Base-by-base conservation (phyloP, 2,329 filamentous ascomycete species). In the Ascochyta viciae-villosae region DNA sequence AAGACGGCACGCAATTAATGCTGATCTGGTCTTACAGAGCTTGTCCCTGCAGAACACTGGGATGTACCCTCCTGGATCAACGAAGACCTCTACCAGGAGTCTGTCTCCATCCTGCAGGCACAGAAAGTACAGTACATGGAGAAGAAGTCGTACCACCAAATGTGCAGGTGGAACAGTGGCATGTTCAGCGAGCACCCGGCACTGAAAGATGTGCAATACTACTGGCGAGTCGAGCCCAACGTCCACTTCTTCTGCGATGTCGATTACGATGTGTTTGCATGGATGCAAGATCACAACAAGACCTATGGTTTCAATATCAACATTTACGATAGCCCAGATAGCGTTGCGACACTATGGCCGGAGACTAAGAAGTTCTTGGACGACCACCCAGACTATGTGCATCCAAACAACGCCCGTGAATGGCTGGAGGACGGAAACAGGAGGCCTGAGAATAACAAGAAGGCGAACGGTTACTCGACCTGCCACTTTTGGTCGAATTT, bases 401-500 rank as follows among this genome's bases (percentile, higher is more conserved):
- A 93, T 67, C 80, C 88, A 50, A 92, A 96, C 76, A 96, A 92
- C 73, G 93, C 95, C 54, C 85, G 94, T 78, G 83, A 85, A 31
- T 99, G 94, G 94, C 77, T 99, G 59, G 90, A 88, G 1, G 95
- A 99, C 74, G 86, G 85, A 59, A 77, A 83, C 52, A 84, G 88
- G 43, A 85, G 95, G 44, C 93, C 94, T 1, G 86, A 91, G 13
- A 90, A 96, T 76, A 91, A 92, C 72, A 75, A 83, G 50, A 86
- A 88, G 61, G 94, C 94, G 6, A 90, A 96, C 68, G 95, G 95
- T 31, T 99, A 96, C 81, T 96, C 92, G 31, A 98, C 95, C 2
- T 99, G 95, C 76, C 95, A 99, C 77, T 99, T 99, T 82, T 99
- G 95, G 95, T 95, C 89, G 70, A 99, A 99, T 77, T 99, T 99